A percentile compares a stretch with the other conserved stretches of the same genome.
These are phyloP conservation scores for Circinella umbellata DNA, from an alignment of 371 early-diverging fungal species.

Conservation along the genomic window DNA sequence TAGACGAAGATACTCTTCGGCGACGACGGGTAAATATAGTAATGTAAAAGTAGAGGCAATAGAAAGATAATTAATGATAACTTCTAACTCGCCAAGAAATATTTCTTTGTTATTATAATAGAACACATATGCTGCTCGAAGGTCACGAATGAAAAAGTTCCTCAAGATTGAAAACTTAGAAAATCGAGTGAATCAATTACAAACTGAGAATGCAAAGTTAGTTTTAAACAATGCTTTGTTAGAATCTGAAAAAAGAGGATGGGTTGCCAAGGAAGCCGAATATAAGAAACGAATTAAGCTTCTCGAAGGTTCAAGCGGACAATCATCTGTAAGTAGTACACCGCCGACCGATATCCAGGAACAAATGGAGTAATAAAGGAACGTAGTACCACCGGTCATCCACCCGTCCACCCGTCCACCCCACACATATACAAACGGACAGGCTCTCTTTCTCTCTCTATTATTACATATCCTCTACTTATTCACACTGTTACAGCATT, in stretches of 20 bases:
- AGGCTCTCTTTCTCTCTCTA: no score
- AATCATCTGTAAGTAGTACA: not conserved
- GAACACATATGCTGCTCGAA: constrained; percentile 94
- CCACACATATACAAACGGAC: not conserved
- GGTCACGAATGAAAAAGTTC: constrained; percentile 87
- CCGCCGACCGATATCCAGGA: constrained; percentile 4
- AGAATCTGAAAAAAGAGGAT: constrained; percentile 69
- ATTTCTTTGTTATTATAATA: constrained; percentile 19
- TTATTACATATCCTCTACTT: no score
- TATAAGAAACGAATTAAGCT: constrained; percentile 69
- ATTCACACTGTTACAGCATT: no score
- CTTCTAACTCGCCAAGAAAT: not conserved
- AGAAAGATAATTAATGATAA: not conserved
- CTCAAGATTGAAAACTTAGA: constrained; percentile 84
- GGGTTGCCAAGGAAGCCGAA: constrained; percentile 67
- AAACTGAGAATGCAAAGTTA: constrained; percentile 75
- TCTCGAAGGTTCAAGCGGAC: constrained; percentile 51
- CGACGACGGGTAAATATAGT: constrained; percentile 39
- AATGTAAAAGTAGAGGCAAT: not conserved
- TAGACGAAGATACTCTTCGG: constrained; percentile 50
- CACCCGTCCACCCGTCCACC: not conserved
- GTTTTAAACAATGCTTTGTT: constrained; percentile 72
- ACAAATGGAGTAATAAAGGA: not conserved
- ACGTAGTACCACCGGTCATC: not conserved
- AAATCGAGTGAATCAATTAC: constrained; percentile 72